Conservation (phyloP, 2,329 filamentous ascomycete species). For the Venturia pyrina region DNA sequence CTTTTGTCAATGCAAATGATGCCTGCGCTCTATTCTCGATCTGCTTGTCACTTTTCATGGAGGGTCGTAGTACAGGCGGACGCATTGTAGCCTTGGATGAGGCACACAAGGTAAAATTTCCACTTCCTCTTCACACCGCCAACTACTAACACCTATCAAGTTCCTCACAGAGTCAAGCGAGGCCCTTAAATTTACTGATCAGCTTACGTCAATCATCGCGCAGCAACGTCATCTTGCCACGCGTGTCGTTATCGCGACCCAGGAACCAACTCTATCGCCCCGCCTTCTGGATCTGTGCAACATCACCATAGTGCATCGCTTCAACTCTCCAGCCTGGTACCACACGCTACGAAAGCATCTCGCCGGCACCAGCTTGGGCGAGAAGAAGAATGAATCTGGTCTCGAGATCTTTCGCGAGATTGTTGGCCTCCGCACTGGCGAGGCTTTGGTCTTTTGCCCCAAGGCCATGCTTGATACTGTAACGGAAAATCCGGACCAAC, state of each 20-base stretch:
- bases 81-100: conserved; percentile 63
- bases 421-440: conserved; percentile 20
- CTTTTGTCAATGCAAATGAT: conserved; percentile 55
- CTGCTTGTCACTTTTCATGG: conserved; percentile 55
- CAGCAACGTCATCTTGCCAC: conserved; percentile 60
- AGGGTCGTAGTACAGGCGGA: conserved; percentile 35
- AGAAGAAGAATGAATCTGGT: neutral
- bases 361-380: conserved; percentile 27
- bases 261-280: conserved; percentile 64
- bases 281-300: conserved; percentile 61
- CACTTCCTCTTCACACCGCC: neutral
- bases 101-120: conserved; percentile 53
- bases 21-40: conserved; percentile 67
- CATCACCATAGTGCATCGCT: conserved; percentile 62
- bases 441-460: conserved; percentile 25
- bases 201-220: conserved; percentile 53
- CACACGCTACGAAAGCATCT: conserved; percentile 35
- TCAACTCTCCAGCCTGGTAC: conserved; percentile 57
- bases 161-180: conserved; percentile 37
- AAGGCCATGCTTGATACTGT: conserved; percentile 18
- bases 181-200: conserved; percentile 48
- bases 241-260: conserved; percentile 62
- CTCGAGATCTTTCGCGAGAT: conserved; percentile 21
- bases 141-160: neutral
- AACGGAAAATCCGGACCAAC: conserved; percentile 16